Evolutionary conservation across 2,329 filamentous ascomycete species (phyloP), one percentile per base, ranked within the genome.

Genomic region (Penicillium sp.): DNA sequence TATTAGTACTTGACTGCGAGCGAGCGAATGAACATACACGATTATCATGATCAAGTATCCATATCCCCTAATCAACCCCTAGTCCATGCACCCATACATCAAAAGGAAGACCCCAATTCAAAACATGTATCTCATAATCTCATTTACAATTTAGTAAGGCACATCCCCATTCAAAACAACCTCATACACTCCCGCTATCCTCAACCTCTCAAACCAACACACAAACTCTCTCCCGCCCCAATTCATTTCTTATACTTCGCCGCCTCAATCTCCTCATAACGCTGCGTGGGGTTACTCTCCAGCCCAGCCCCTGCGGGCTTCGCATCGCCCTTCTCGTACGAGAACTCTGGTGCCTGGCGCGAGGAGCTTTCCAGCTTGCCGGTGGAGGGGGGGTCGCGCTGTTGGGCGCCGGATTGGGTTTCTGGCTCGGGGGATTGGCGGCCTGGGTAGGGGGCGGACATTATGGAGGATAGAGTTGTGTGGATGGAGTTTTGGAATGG

Each of bases 401-500:
- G 77, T 79, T 95, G 91, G 57, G 81, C 77, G 60, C 85, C 88
- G 39, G 82, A 79, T 78, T 91, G 90, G 66, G 75, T 73, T 79
- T 90, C 87, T 31, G 90, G 90, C 54, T 87, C 80, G 63, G 92
- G 92, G 35, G 92, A 96, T 78, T 96, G 85, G 72, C 88, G 88
- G 75, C 90, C 90, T 77, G 84, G 77, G 71, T 82, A 78, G 65
- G 80, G 83, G 58, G 84, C 82, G 69, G 90, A 88, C 89, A 92
- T 74, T 52, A 55, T 69, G 28, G 15, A 54, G 42, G 20, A 48
- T 22, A 4, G 22, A 22, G 22, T 22, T 3, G 22, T 22, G 22
- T 22, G 22, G 22, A 22, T 22, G 4, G 22, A 22, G 22, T 22
- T 3, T 22, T 50, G 2, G 41, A n/a, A 39, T 34, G 3, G 51